Evolutionary conservation across 805 yeast genomes (phyloP).

Genomic region (Pichia deserticola): DNA sequence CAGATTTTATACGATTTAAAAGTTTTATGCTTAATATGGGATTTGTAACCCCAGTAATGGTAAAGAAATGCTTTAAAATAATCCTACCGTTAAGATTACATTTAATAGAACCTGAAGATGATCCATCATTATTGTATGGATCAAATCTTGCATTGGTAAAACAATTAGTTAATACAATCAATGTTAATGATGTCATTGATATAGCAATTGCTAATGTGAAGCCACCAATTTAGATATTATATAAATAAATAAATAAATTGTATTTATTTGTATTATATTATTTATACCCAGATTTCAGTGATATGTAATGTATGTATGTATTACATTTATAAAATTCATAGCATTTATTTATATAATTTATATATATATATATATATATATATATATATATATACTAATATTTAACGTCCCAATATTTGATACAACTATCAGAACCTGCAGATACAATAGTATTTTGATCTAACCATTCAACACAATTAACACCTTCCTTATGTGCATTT

Average conservation of each 20-base stretch:
- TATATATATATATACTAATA: conserved; percentile 4
- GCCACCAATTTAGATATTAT: conserved; percentile 37
- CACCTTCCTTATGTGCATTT: conserved; percentile 88
- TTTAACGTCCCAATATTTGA: conserved; percentile 62
- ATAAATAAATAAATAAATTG: background rate
- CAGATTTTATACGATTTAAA: conserved; percentile 31
- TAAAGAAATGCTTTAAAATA: conserved; percentile 41
- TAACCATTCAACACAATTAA: conserved; percentile 65
- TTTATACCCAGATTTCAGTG: too few relatives aligned
- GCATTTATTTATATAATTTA: too few relatives aligned
- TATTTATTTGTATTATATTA: background rate
- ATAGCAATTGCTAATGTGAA: conserved; percentile 43
- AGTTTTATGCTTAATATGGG: conserved; percentile 34
- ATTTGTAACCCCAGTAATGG: conserved; percentile 48
- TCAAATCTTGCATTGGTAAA: conserved; percentile 38
- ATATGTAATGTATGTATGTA: too few relatives aligned
- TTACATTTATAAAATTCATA: too few relatives aligned
- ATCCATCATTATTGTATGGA: conserved; percentile 49
- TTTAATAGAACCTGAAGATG: conserved; percentile 33
- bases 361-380: background rate
- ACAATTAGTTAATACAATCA: conserved; percentile 38
- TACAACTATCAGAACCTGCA: conserved; percentile 75
- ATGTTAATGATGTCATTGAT: conserved; percentile 42
- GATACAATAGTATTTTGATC: conserved; percentile 45
- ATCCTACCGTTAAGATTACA: conserved; percentile 41